Evolutionary conservation across 257 asterid genomes (phyloP).

Genomic region (Ocimum tenuiflorum): DNA sequence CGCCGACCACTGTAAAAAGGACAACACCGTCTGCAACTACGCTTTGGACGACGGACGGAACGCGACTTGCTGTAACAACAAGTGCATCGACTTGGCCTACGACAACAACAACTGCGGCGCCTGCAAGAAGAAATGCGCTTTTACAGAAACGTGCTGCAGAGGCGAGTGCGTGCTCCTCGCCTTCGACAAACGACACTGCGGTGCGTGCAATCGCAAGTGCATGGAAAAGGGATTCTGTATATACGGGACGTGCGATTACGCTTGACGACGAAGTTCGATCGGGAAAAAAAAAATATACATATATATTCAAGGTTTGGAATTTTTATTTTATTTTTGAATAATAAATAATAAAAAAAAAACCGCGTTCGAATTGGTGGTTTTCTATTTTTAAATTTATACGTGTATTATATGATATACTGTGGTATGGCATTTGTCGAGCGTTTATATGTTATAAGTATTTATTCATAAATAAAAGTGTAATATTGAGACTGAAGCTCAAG

Average conservation of each 20-base stretch:
- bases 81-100: constrained; percentile 45
- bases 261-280: constrained; percentile 5
- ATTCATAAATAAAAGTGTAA: no score
- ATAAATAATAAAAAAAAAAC: constrained; percentile 4
- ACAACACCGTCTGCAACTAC: constrained; percentile 34
- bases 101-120: constrained; percentile 53
- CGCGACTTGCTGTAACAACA: constrained; percentile 58
- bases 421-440: no score
- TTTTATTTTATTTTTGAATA: not conserved
- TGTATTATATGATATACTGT: no score
- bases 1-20: constrained; percentile 51
- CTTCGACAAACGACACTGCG: constrained; percentile 57
- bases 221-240: constrained; percentile 36
- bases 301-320: not conserved
- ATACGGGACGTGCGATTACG: constrained; percentile 60
- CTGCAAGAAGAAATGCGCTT: constrained; percentile 48
- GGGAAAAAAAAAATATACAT: not conserved
- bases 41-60: constrained; percentile 33
- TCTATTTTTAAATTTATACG: no score
- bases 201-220: constrained; percentile 45
- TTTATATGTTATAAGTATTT: no score
- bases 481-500: no score
- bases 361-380: constrained; percentile 21
- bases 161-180: constrained; percentile 52
- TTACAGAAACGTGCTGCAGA: constrained; percentile 44